Evolutionary conservation across 2,329 filamentous ascomycete species (phyloP).

Genomic region (Curvularia hawaiiensis): DNA sequence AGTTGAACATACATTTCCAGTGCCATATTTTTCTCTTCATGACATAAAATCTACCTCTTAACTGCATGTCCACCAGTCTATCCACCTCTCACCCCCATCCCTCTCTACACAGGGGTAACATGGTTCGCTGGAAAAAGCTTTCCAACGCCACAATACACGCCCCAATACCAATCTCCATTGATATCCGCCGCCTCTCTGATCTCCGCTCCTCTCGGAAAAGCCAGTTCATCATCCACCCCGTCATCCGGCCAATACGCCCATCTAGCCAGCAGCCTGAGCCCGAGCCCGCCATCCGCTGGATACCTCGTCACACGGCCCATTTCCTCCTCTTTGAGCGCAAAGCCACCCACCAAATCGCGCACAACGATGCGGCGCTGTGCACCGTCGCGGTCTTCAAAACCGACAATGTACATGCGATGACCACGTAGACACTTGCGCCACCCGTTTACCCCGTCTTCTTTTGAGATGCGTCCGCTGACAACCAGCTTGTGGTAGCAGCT

Average conservation of each 20-base stretch:
- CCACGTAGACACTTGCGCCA: constrained; percentile 83
- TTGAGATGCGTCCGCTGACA: constrained; percentile 66
- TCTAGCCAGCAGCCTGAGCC: constrained; percentile 65
- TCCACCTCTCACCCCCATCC: too few species aligned
- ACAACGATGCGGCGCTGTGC: constrained; percentile 72
- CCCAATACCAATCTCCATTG: constrained; percentile 90
- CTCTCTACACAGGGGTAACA: constrained; percentile 44
- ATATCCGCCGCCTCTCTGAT: constrained; percentile 83
- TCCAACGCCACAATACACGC: constrained; percentile 78
- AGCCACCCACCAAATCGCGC: constrained; percentile 78
- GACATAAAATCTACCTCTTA: background rate
- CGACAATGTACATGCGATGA: constrained; percentile 83
- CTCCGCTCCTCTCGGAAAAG: constrained; percentile 83
- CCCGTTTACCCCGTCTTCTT: constrained; percentile 76
- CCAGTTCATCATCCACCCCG: constrained; percentile 72
- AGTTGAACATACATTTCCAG: background rate
- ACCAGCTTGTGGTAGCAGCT: constrained; percentile 76
- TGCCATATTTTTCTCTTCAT: background rate
- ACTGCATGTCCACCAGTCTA: background rate
- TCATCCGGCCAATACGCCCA: constrained; percentile 80
- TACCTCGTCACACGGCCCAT: constrained; percentile 50
- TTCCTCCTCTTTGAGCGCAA: constrained; percentile 66
- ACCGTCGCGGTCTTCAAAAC: constrained; percentile 71
- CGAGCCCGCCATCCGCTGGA: constrained; percentile 77
- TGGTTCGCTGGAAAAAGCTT: constrained; percentile 84